Evolutionary conservation across 73 alveolate species (phyloP), one percentile per base, ranked within the genome.

Genomic region (Tetrahymena borealis): DNA sequence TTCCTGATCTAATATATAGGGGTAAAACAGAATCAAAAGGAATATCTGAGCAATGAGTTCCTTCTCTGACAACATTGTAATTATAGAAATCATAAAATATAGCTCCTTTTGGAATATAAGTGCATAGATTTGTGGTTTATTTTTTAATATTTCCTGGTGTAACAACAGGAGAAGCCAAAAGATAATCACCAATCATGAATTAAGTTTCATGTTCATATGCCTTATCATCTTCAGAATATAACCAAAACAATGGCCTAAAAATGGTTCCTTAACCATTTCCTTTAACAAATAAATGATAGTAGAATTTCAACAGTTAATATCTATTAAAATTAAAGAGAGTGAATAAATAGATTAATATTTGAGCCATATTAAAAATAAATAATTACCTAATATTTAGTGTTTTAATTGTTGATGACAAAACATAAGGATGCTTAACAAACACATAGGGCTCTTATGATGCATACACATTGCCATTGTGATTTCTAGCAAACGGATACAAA

Each of bases 401-500:
- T 36, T 39, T 39, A 5, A 32, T 90, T 15, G 93, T 38, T 6
- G 93, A 39, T 9, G 41, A 38, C n/a, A 90, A 39, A 4, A 93
- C 95, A 93, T 93, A 93, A 18, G 91, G 60, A 38, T 93, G 91
- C 33, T 38, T 39, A 79, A 36, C 93, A 28, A 33, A 85, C 39
- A 35, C 90, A 39, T 94, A 95, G 24, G 97, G 97, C 36, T 94
- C 96, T 85, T 94, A 93, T 2, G 94, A 40, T 5, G 11, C 31
- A 12, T 37, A 20, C 2, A n/a, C 94, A 31, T 77, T 33, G 7
- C 90, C 94, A 39, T 97, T 98, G 93, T 98, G 99, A 95, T 97
- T 97, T 90, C 99, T 95, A 32, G 99, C 92, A 94, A 98, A 97
- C 60, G 99, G 98, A 91, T 94, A 96, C 94, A 98, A 95, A 2